Evolutionary conservation across 2,329 filamentous ascomycete species (phyloP).

Genomic region (Xylaria sp.): DNA sequence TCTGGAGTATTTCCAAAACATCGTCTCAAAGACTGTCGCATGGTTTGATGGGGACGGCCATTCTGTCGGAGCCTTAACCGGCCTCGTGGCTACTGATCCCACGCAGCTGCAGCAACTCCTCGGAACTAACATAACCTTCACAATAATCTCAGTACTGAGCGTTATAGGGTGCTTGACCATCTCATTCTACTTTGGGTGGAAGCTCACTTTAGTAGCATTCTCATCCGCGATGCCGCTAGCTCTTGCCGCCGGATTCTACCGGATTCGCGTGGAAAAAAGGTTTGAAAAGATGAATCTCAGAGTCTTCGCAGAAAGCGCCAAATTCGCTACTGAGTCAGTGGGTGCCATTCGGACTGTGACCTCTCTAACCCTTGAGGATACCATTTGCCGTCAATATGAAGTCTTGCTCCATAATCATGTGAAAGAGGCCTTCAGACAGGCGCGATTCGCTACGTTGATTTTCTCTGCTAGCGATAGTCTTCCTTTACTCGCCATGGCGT

Average conservation of each 20-base stretch:
- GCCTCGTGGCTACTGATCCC: conserved; percentile 60
- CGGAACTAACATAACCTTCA: conserved; percentile 67
- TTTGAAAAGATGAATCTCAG: conserved; percentile 59
- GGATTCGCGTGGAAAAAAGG: conserved; percentile 39
- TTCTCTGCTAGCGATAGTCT: conserved; percentile 72
- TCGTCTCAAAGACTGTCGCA: conserved; percentile 61
- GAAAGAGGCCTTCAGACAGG: conserved; percentile 62
- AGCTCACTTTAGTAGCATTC: conserved; percentile 70
- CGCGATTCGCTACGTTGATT: conserved; percentile 68
- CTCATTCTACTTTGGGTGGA: conserved; percentile 77
- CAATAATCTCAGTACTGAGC: conserved; percentile 67
- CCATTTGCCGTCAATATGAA: conserved; percentile 67
- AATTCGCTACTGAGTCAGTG: conserved; percentile 76
- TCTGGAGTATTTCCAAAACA: conserved; percentile 64
- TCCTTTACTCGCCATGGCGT: conserved; percentile 42
- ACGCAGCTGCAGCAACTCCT: conserved; percentile 66
- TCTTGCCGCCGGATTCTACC: conserved; percentile 51
- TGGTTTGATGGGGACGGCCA: conserved; percentile 67
- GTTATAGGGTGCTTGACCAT: conserved; percentile 69
- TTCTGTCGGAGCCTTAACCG: conserved; percentile 63
- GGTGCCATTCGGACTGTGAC: conserved; percentile 75
- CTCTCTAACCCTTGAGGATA: conserved; percentile 70
- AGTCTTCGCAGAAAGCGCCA: conserved; percentile 73
- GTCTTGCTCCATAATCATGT: conserved; percentile 65
- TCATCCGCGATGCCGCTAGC: conserved; percentile 63